These are phyloP conservation scores for Inga leiocalycina DNA, from an alignment of 306 rosid genomes.

Conservation along the genomic window DNA sequence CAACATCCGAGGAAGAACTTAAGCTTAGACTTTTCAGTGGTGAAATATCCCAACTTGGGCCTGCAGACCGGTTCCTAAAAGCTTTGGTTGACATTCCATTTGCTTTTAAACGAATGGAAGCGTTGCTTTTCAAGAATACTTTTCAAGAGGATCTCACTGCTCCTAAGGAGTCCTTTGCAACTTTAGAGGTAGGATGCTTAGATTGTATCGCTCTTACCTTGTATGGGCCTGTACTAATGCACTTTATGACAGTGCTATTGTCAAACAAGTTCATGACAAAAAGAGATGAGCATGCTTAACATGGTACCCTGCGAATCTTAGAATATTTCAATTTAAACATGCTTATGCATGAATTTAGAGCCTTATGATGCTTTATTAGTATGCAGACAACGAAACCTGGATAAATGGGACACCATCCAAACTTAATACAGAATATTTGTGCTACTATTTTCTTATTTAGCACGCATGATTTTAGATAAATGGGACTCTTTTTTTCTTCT, in stretches of 20 bases:
- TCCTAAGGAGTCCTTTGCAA: slow-evolving; percentile 61
- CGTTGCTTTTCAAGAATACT: slow-evolving; percentile 74
- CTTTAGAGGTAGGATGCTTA: slow-evolving; percentile 67
- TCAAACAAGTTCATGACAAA: not conserved
- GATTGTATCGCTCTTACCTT: not conserved
- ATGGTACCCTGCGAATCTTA: slow-evolving; percentile 2
- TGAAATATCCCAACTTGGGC: slow-evolving; percentile 63
- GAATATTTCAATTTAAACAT: not conserved
- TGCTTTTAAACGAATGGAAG: slow-evolving; percentile 82
- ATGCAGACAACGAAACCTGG: not conserved
- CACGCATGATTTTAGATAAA: not conserved
- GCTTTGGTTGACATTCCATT: slow-evolving; percentile 74
- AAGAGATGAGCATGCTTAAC: slow-evolving; percentile 6
- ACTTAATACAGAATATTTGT: not conserved
- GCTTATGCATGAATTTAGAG: not conserved
- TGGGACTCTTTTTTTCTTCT: not conserved
- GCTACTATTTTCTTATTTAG: not conserved
- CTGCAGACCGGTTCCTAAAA: slow-evolving; percentile 91
- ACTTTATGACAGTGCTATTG: slow-evolving; percentile 10
- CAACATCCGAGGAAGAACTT: slow-evolving; percentile 87
- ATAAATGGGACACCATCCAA: not conserved
- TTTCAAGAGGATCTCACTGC: slow-evolving; percentile 71
- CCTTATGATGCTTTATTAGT: not conserved
- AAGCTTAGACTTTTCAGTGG: slow-evolving; percentile 82
- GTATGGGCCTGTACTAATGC: not conserved